Base-by-base conservation (phyloP, 495 filamentous ascomycete species). In the Aspergillus taichungensis region DNA sequence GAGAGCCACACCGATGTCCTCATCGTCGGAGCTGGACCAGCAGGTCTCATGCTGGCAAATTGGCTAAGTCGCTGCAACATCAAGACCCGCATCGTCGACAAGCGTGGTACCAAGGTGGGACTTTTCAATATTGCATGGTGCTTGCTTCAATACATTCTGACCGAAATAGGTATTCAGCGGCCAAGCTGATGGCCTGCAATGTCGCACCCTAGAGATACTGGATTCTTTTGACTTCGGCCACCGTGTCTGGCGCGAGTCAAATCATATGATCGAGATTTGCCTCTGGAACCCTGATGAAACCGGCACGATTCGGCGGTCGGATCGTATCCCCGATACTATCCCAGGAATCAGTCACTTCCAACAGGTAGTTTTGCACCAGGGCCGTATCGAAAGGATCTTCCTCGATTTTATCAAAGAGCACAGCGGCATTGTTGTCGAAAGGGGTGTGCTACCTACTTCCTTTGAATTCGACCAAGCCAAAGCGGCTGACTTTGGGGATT, bases 1-100 rank as follows among this genome's bases (percentile, higher is more conserved):
- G 49, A 51, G 30, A 45, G 36, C 38, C 32, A 49, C 36, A 47
- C 52, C 12, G 58, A 61, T 38, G 58, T 61, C 5, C 61, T 85
- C 46, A 76, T 84, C 27, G 61, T 84, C 13, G 82, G 82, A 6
- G 79, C 80, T 35, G 80, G 81, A 5, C 81, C 81, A 0, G 76
- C 80, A 1, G 81, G 73, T 13, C 69, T 83, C 4, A 82, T 83
- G 73, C 65, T 72, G 35, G 76, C 80, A 0, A 64, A 67, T 27
- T 83, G 78, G 73, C 67, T 83, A 52, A 67, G 77, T 37, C 71
- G 71, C 40, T 77, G 64, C 48, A 76, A 74, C 5, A 65, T 84
- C 47, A 62, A 72, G 24, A 59, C 74, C 7, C 68, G 76, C 6
- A 76, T 83, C 27, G 53, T 85, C 10, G 80, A 83, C 54, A 82